Conservation (phyloP, 2,329 filamentous ascomycete species). For the Didymellaceae sp. region DNA sequence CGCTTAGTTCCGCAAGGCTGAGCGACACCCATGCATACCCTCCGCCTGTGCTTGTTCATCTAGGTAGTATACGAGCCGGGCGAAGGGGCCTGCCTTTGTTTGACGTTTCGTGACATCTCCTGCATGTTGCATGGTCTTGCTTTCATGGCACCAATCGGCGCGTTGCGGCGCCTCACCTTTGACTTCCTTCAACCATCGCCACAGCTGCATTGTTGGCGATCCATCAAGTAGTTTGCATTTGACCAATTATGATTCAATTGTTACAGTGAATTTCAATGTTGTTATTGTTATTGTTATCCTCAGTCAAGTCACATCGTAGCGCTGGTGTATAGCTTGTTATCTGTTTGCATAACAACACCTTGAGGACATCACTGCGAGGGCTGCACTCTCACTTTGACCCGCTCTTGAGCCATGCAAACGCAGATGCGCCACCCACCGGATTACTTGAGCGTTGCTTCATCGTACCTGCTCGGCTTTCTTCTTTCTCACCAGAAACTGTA, state of each 20-base stretch:
- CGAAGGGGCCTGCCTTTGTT: background rate
- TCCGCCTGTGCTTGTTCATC: background rate
- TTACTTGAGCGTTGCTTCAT: conserved; percentile 70
- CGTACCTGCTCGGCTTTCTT: conserved; percentile 44
- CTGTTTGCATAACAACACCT: background rate
- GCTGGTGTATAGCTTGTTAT: too few relatives aligned
- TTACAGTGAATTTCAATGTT: background rate
- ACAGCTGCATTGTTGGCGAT: background rate
- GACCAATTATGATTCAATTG: too few relatives aligned
- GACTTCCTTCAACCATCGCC: background rate
- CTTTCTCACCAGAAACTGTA: conserved; percentile 40
- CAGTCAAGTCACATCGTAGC: too few relatives aligned
- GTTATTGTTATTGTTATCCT: too few relatives aligned
- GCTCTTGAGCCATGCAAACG: conserved; percentile 87
- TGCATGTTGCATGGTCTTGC: background rate
- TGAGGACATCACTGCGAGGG: background rate
- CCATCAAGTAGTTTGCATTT: too few relatives aligned
- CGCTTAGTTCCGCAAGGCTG: conserved; percentile 17
- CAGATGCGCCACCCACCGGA: conserved; percentile 88
- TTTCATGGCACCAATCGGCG: background rate
- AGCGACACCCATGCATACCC: conserved; percentile 1
- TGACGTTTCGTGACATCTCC: background rate
- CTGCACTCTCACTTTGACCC: conserved; percentile 34
- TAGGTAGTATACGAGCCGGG: background rate
- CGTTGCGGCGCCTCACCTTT: background rate